Evolutionary conservation across 75 land plant genomes (phyloP), one percentile per base, ranked within the genome.

Genomic region (Pseudotsuga menziesii): DNA sequence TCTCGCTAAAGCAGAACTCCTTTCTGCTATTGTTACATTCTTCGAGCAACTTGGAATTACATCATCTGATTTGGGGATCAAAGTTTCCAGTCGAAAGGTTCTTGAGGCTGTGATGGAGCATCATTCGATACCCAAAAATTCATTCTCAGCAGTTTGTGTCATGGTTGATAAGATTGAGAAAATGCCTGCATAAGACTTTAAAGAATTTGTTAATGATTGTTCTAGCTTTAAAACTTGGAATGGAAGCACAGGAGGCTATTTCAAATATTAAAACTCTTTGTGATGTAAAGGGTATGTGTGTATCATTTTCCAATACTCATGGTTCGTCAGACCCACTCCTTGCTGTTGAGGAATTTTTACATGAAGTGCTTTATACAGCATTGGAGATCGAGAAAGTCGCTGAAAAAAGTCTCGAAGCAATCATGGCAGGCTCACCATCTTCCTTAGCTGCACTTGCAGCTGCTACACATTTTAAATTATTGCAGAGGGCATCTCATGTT

Each of bases 401-500:
- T 19, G 80, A 76, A 66, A n/a, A 92, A 81, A 80, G 61, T 36
- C 79, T 96, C 14, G 60, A 80, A 59, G 80, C 87, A 11, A 67
- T 96, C 19, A 87, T 96, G 77, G 72, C 58, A 22, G 80, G 86
- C 61, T 90, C 92, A 16, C 80, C 86, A 66, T 78, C 91, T 61
- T 94, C 94, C 27, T 72, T 91, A 79, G 93, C 88, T 85, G 99
- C 94, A 6, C 85, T 96, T 41, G 81, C 87, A 78, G 94, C 91
- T 84, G 97, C 99, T 13, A 88, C 80, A 72, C 84, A 90, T 73
- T 96, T 85, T 78, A 94, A 94, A 77, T 86, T 96, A 26, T 85
- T 82, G 72, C 82, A 97, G 98, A 85, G 98, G 77, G 99, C 99
- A 1, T 85, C 88, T 56, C 99, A 97, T 81, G 99, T 97, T 19